Conservation (phyloP, 441 rosid genomes). For the Kokia cookei region DNA sequence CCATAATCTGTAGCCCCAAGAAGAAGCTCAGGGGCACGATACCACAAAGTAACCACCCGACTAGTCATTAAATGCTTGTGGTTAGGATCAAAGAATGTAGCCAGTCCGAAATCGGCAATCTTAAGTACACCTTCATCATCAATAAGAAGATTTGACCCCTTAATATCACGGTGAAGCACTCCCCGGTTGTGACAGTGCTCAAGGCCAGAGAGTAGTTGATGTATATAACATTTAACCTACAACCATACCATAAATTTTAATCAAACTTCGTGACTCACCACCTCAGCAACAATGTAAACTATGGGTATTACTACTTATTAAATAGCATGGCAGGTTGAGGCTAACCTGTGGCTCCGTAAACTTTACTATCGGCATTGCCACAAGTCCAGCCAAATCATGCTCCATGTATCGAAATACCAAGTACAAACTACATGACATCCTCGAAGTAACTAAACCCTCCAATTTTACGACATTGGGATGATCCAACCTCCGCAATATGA, state of each 20-base stretch:
- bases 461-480: constrained; percentile 85
- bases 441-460: constrained; percentile 88
- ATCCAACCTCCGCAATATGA: constrained; percentile 71
- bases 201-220: constrained; percentile 74
- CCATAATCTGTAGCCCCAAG: constrained; percentile 91
- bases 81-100: constrained; percentile 72
- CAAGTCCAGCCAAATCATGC: constrained; percentile 92
- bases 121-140: constrained; percentile 75
- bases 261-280: neutral
- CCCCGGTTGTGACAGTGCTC: constrained; percentile 83
- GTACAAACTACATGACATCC: constrained; percentile 96
- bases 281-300: neutral
- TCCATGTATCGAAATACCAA: constrained; percentile 87
- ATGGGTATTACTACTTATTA: neutral
- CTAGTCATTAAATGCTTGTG: constrained; percentile 82
- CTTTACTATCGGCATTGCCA: constrained; percentile 75
- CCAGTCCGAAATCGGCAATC: constrained; percentile 93
- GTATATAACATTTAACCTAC: constrained; percentile 85
- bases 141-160: constrained; percentile 91
- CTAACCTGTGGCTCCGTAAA: constrained; percentile 86
- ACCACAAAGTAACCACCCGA: constrained; percentile 91
- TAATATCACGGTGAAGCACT: constrained; percentile 94
- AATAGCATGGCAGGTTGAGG: constrained; percentile 9
- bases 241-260: neutral
- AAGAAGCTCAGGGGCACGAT: constrained; percentile 93